Percentiles rank a stretch among this genome's conserved stretches.
Conservation (phyloP, 257 asterid genomes). For the Salvia splendens region DNA sequence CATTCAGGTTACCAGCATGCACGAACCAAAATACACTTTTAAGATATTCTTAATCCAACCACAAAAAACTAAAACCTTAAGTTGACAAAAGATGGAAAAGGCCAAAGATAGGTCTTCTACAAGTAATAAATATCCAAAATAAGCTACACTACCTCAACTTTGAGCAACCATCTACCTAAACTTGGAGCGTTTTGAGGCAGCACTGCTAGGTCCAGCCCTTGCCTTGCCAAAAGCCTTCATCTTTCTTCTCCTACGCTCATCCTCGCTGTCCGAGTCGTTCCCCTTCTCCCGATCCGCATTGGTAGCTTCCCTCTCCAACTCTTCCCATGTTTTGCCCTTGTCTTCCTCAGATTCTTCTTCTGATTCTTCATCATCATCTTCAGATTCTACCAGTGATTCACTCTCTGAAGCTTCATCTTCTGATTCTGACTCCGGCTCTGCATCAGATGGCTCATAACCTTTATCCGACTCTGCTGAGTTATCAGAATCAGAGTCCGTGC, state of each 20-base stretch:
- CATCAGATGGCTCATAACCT: constrained; percentile 73
- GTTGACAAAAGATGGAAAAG: neutral
- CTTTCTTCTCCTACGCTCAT: constrained; percentile 67
- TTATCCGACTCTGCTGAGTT: constrained; percentile 62
- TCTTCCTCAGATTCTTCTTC: constrained; percentile 63
- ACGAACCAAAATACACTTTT: too few species aligned
- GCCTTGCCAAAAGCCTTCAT: constrained; percentile 59
- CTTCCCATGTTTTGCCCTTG: constrained; percentile 82
- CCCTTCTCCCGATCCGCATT: constrained; percentile 72
- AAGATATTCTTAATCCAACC: too few species aligned
- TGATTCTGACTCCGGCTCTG: constrained; percentile 66
- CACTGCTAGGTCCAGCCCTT: constrained; percentile 46
- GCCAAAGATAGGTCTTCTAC: neutral
- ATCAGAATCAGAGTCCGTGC: constrained; percentile 64
- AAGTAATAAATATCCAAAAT: neutral
- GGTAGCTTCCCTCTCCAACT: constrained; percentile 78
- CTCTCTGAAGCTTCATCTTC: constrained; percentile 69
- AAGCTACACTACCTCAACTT: neutral
- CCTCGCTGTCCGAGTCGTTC: constrained; percentile 74
- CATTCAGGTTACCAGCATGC: too few species aligned
- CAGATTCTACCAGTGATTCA: constrained; percentile 72
- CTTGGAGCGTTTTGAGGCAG: constrained; percentile 50
- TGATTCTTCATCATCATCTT: constrained; percentile 57
- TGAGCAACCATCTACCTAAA: constrained; percentile 44
- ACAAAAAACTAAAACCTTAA: too few species aligned